Conservation (phyloP, 352 stramenopile species). For the Globisporangium abappressorium region DNA sequence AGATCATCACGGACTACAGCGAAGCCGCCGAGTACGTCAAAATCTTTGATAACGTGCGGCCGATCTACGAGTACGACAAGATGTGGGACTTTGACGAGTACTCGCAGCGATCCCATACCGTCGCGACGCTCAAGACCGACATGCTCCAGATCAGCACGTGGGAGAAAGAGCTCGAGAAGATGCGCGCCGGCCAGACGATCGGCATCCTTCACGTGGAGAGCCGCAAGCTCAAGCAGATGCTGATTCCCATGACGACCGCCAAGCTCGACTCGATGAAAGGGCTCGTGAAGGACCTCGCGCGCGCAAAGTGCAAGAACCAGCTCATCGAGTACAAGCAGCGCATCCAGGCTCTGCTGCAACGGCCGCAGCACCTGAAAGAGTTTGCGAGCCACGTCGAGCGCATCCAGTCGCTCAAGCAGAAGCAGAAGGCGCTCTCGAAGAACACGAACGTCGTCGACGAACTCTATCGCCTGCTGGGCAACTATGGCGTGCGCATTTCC, state of each 20-base stretch:
- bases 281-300: slow-evolving; percentile 89
- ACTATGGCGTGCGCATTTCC: slow-evolving; percentile 89
- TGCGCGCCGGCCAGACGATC: slow-evolving; percentile 89
- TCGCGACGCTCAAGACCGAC: slow-evolving; percentile 84
- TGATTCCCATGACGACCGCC: slow-evolving; percentile 91
- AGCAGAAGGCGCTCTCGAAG: slow-evolving; percentile 79
- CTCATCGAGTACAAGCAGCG: slow-evolving; percentile 89
- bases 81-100: slow-evolving; percentile 90
- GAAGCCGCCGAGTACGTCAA: slow-evolving; percentile 90
- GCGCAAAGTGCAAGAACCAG: slow-evolving; percentile 84
- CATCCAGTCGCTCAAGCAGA: slow-evolving; percentile 66
- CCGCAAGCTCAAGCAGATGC: slow-evolving; percentile 89
- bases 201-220: slow-evolving; percentile 93
- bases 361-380: slow-evolving; percentile 89
- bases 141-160: slow-evolving; percentile 91
- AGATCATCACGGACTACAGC: slow-evolving; percentile 85
- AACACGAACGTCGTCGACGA: slow-evolving; percentile 91
- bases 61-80: slow-evolving; percentile 91
- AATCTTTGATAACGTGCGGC: slow-evolving; percentile 90
- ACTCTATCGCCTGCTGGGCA: slow-evolving; percentile 90
- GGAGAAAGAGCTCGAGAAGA: slow-evolving; percentile 94
- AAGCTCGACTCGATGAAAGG: slow-evolving; percentile 93
- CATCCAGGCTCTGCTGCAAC: slow-evolving; percentile 80
- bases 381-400: slow-evolving; percentile 88
- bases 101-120: slow-evolving; percentile 74